Base-by-base conservation (phyloP, 345 rosid species). In the Ailanthus altissimus region DNA sequence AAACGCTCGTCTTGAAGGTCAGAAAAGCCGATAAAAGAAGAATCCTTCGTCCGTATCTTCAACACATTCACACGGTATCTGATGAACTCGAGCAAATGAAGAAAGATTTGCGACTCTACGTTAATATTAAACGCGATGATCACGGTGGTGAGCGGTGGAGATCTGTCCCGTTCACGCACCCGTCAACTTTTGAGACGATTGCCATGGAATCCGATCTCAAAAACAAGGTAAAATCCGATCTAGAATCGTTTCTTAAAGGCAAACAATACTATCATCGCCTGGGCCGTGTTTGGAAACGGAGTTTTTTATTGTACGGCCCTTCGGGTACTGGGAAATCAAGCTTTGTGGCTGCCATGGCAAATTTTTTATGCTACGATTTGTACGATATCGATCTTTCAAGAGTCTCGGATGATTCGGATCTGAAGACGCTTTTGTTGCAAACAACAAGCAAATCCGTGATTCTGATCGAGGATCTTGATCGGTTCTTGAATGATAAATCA, bases 261-360 rank as follows among this genome's bases (percentile, higher is more conserved):
- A 89, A 91, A 79, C 93, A 89, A 63, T 92, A 91, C 45, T 91
- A 92, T 32, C 85, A 91, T 67, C 84, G 92, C 10, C 75, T 92
- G 15, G 97, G 97, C 62, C 92, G 97, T 11, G 94, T 84, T 1
- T 91, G 97, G 97, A 91, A 91, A 79, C 82, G 97, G 60, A 91
- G 95, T 63, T 92, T 83, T 61, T 85, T 92, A 1, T 53, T 92
- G 0, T 92, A 88, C 83, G 97, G 97, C 9, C 89, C 90, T 9
- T 89, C 97, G 26, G 97, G 97, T 20, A 92, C 97, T 2, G 97
- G 97, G 1, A 92, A 92, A 78, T 92, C 97, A 2, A 89, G 91
- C 60, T 92, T 90, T 75, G 89, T 86, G 0, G 92, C 97, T 0
- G 92, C 97, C 1, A 86, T 91, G 90, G 97, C 97, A 1, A 91